A percentile compares a stretch with the other conserved stretches of the same genome.
Conservation (phyloP, 345 rosid genomes). For the Alliaria petiolata region DNA sequence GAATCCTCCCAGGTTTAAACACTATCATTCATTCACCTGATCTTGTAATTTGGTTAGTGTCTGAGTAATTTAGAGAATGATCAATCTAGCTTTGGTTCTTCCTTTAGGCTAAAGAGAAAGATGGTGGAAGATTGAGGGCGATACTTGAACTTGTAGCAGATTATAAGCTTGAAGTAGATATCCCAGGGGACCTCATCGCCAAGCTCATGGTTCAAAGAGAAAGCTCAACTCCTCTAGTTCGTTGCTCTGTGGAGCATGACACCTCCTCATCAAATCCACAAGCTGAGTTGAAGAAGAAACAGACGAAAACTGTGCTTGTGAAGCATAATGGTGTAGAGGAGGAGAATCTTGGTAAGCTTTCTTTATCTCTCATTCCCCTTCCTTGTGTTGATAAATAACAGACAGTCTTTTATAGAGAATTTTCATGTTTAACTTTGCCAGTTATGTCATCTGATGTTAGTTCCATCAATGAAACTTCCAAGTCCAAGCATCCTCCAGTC, state of each 20-base stretch:
- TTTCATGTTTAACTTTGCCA: not conserved
- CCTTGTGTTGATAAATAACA: not conserved
- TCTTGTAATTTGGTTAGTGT: not conserved
- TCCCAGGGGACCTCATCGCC: constrained; percentile 21
- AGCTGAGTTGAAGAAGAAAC: not conserved
- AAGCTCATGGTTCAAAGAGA: constrained; percentile 19
- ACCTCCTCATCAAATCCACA: not conserved
- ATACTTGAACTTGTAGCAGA: constrained; percentile 18
- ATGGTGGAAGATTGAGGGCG: constrained; percentile 15
- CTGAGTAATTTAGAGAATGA: not conserved
- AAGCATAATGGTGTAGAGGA: too few relatives aligned
- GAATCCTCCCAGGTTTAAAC: constrained; percentile 1
- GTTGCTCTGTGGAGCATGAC: not conserved
- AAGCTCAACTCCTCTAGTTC: not conserved
- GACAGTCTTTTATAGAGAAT: not conserved
- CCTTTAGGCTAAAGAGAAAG: constrained; percentile 7
- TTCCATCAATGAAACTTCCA: not conserved
- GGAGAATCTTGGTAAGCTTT: too few relatives aligned
- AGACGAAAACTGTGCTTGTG: not conserved
- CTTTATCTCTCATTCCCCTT: not conserved
- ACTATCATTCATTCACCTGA: not conserved
- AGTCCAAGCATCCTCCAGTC: not conserved
- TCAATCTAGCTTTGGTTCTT: not conserved
- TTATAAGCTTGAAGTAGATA: not conserved
- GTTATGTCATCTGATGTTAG: not conserved